These are phyloP conservation scores for Globisporangium carolinianum DNA, from an alignment of 352 stramenopile species.

Conservation along the genomic window DNA sequence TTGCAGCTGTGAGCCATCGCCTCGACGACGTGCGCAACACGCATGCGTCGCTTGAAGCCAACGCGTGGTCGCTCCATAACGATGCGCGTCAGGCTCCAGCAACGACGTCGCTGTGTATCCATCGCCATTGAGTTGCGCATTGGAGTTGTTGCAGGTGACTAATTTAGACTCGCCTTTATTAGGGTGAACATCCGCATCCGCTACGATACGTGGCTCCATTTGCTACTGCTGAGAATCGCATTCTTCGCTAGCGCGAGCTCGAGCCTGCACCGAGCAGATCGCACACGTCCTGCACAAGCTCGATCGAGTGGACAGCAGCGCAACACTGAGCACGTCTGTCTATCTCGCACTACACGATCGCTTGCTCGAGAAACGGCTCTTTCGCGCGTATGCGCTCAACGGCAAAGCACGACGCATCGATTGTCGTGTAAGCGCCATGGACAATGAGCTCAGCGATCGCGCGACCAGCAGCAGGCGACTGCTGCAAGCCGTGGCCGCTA, in stretches of 20 bases:
- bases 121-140: constrained; percentile 31
- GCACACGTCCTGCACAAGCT: too few species aligned
- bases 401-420: constrained; percentile 63
- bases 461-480: constrained; percentile 67
- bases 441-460: constrained; percentile 73
- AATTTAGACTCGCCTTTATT: too few species aligned
- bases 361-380: constrained; percentile 64
- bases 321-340: neutral
- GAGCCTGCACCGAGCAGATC: too few species aligned
- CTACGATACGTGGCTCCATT: too few species aligned
- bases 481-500: constrained; percentile 75
- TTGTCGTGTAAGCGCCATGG: constrained; percentile 61
- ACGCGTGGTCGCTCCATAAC: constrained; percentile 19
- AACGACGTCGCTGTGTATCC: constrained; percentile 47
- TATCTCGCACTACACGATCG: constrained; percentile 47
- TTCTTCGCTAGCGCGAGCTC: too few species aligned
- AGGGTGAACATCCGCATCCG: too few species aligned
- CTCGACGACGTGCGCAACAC: constrained; percentile 47
- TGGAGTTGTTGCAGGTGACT: too few species aligned
- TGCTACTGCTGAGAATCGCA: too few species aligned
- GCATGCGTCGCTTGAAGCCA: constrained; percentile 19
- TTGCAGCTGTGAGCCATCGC: constrained; percentile 48
- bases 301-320: constrained; percentile 2
- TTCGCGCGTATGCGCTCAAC: constrained; percentile 69
- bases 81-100: neutral